Conservation (phyloP, 2,329 filamentous ascomycete species). For the Diaporthe aspalathi region DNA sequence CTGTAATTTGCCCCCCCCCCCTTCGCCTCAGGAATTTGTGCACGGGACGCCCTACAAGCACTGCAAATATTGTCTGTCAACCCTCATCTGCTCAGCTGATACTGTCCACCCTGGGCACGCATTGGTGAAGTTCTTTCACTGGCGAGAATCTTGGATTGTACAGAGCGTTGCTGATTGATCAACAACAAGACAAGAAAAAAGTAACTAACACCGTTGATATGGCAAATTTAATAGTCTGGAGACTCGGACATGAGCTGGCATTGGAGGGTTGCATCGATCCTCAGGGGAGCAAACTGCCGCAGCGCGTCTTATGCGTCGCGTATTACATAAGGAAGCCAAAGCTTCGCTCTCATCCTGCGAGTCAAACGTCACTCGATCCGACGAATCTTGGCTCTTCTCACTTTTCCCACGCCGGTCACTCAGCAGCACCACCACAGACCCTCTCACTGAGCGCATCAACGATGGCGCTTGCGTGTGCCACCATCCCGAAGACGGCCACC, state of each 20-base stretch:
- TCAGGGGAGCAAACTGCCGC: neutral
- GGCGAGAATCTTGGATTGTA: too few species aligned
- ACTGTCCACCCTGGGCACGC: too few species aligned
- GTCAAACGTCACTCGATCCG: constrained; percentile 2
- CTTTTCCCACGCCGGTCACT: neutral
- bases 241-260: neutral
- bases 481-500: neutral
- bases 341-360: neutral
- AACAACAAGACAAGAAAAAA: too few species aligned
- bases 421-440: neutral
- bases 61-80: too few species aligned
- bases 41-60: neutral
- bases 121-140: too few species aligned
- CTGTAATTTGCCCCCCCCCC: neutral
- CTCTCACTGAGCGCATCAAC: neutral
- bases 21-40: neutral
- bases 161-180: too few species aligned
- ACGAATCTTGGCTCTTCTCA: constrained; percentile 13
- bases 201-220: neutral
- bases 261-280: neutral
- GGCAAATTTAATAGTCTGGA: too few species aligned
- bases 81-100: too few species aligned
- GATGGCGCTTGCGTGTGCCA: neutral
- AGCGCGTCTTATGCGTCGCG: neutral
- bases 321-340: constrained; percentile 25